Evolutionary conservation across 2,329 filamentous ascomycete genomes (phyloP).

Genomic region (Xylaria hypoxylon): DNA sequence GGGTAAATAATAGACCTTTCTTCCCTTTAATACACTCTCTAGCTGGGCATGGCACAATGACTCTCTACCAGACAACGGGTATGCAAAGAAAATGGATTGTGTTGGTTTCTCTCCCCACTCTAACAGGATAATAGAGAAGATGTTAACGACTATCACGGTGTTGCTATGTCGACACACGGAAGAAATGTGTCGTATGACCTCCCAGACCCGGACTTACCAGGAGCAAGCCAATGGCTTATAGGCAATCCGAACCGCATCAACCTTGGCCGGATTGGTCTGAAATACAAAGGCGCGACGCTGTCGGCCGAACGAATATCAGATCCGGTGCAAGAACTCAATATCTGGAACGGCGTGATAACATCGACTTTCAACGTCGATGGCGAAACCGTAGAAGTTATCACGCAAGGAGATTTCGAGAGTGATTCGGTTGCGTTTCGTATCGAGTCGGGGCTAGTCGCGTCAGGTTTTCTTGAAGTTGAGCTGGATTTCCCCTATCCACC

Average conservation of each 20-base stretch:
- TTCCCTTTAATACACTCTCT: slow-evolving; percentile 48
- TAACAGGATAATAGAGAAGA: slow-evolving; percentile 41
- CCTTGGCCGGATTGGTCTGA: slow-evolving; percentile 57
- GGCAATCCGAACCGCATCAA: slow-evolving; percentile 61
- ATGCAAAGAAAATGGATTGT: slow-evolving; percentile 4
- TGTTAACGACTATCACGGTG: slow-evolving; percentile 51
- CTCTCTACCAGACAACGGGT: slow-evolving; percentile 53
- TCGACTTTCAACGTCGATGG: slow-evolving; percentile 53
- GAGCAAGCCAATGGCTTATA: slow-evolving; percentile 64
- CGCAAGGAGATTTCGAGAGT: slow-evolving; percentile 54
- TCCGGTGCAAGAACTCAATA: slow-evolving; percentile 52
- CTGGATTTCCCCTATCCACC: slow-evolving; percentile 59
- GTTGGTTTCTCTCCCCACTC: not conserved
- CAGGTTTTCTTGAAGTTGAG: slow-evolving; percentile 53
- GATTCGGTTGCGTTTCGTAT: slow-evolving; percentile 55
- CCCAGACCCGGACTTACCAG: slow-evolving; percentile 52
- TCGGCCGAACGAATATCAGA: slow-evolving; percentile 47
- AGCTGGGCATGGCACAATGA: slow-evolving; percentile 51
- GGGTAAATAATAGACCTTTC: slow-evolving; percentile 41
- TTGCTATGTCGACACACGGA: slow-evolving; percentile 52
- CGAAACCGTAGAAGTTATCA: slow-evolving; percentile 51
- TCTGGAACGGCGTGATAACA: slow-evolving; percentile 55
- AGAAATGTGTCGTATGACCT: slow-evolving; percentile 55
- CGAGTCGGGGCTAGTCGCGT: slow-evolving; percentile 52
- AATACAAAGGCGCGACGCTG: slow-evolving; percentile 51